These are phyloP conservation scores for Gossypium aridum DNA, from an alignment of 441 rosid species.

Conservation along the genomic window DNA sequence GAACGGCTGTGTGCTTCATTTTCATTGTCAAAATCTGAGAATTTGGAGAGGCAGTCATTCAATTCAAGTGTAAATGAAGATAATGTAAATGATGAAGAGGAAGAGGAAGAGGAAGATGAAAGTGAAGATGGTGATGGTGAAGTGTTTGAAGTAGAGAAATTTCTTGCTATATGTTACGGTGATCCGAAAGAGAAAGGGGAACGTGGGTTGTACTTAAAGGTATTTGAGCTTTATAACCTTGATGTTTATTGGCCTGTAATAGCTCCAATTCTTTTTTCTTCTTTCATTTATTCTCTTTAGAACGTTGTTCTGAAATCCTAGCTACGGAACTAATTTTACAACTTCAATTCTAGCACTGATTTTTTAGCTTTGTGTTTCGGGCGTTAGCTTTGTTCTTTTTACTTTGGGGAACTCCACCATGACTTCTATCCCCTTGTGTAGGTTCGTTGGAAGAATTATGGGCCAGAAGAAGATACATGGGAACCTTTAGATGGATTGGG, in stretches of 20 bases:
- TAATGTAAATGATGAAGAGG: slow-evolving; percentile 14
- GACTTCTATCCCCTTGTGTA: slow-evolving; percentile 14
- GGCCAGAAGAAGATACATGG: slow-evolving; percentile 56
- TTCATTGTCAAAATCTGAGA: slow-evolving; percentile 23
- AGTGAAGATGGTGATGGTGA: slow-evolving; percentile 28
- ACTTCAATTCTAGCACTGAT: not conserved
- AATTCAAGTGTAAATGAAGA: slow-evolving; percentile 10
- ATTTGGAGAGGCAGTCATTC: slow-evolving; percentile 16
- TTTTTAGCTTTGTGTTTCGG: not conserved
- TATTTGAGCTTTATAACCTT: slow-evolving; percentile 12
- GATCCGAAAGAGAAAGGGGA: slow-evolving; percentile 34
- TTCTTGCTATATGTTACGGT: slow-evolving; percentile 47
- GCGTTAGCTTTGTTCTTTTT: not conserved
- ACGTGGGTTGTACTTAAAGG: slow-evolving; percentile 47
- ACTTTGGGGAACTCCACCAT: not conserved
- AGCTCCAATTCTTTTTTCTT: no score
- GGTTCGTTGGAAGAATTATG: slow-evolving; percentile 68
- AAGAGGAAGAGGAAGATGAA: not conserved
- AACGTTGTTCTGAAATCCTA: not conserved
- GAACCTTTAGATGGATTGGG: slow-evolving; percentile 58
- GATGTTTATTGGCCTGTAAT: no score
- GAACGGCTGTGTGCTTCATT: slow-evolving; percentile 41
- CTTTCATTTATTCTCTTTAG: no score
- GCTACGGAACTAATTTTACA: not conserved
- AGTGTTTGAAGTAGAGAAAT: slow-evolving; percentile 46